Evolutionary conservation across 2,329 filamentous ascomycete species (phyloP), one percentile per base, ranked within the genome.

Genomic region (Colletotrichum melonis): DNA sequence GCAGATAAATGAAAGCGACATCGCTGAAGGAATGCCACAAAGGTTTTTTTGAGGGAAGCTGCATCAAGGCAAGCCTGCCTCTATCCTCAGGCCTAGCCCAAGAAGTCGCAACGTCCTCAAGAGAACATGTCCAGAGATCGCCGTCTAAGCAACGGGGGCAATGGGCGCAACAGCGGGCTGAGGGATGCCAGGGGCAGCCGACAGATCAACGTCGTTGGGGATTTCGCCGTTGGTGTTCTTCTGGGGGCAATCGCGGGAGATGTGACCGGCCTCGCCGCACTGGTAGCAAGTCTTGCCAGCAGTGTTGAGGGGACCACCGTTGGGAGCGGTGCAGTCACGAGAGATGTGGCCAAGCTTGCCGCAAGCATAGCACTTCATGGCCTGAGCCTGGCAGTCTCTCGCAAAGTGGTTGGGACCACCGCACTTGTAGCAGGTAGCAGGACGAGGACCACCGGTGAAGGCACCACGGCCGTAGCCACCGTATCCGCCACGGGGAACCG

Each of bases 241-340:
- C 91, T 95, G 84, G 72, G 95, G 93, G 88, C 97, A 98, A 79
- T 98, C 96, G 76, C 96, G 93, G 72, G 95, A 97, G 84, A 98
- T 98, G 86, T 98, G 96, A 66, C 97, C 97, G 72, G 95, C 92
- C 87, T 98, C 94, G 77, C 96, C 95, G 82, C 97, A 99, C 84
- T 95, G 93, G 88, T 99, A 99, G 91, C 97, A 99, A 76, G 95
- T 98, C 92, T 98, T 99, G 81, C 96, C 96, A 75, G 94, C 95
- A 76, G 95, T 97, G 90, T 97, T 98, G 77, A 98, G 89, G 59
- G 96, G 95, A 28, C 97, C 97, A 70, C 97, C 97, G 84, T 98
- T 98, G 76, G 97, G 96, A 75, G 96, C 95, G 59, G 95, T 98
- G 89, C 97, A 99, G 85, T 99, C 97, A 79, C 89, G 88, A 12